Percentiles rank a stretch among this genome's conserved stretches.
Conservation (phyloP, 208 protist species). For the Vickermania spadyakhi region DNA sequence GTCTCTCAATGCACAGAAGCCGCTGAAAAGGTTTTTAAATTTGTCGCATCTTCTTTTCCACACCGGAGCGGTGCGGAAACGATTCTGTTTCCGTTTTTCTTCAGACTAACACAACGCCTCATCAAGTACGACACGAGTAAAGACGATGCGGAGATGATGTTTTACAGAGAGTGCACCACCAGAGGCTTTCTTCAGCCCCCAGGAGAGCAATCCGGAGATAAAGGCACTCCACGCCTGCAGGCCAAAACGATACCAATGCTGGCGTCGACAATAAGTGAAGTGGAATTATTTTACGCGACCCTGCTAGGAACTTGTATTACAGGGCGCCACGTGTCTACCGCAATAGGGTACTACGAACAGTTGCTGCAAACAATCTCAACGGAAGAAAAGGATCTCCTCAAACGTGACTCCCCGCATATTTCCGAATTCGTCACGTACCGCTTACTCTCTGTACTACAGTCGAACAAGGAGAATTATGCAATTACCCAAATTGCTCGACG, state of each 20-base stretch:
- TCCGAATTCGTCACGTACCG: conserved; percentile 29
- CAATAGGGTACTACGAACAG: conserved; percentile 35
- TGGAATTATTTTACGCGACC: conserved; percentile 43
- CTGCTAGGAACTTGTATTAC: conserved; percentile 49
- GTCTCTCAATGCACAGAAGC: background rate
- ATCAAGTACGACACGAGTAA: conserved; percentile 46
- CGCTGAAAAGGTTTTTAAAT: background rate
- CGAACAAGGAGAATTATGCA: conserved; percentile 31
- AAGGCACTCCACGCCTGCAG: background rate
- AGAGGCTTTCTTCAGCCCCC: conserved; percentile 17
- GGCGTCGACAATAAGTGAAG: conserved; percentile 9
- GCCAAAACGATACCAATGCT: background rate
- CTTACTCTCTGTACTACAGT: conserved; percentile 48
- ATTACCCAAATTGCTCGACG: conserved; percentile 32
- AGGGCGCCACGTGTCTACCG: conserved; percentile 35
- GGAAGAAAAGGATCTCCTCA: background rate
- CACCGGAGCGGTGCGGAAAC: background rate
- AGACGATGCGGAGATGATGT: conserved; percentile 68
- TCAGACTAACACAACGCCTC: conserved; percentile 19
- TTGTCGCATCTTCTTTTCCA: background rate
- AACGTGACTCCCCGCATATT: background rate
- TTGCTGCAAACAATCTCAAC: conserved; percentile 20
- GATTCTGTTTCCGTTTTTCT: conserved; percentile 2
- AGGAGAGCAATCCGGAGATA: background rate
- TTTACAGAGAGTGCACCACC: conserved; percentile 39